Percentiles rank a stretch among this genome's conserved stretches.
phyloP scores from a whole-genome alignment of 1,284 basidiomycete species.

The Tylopilus sp. region DNA sequence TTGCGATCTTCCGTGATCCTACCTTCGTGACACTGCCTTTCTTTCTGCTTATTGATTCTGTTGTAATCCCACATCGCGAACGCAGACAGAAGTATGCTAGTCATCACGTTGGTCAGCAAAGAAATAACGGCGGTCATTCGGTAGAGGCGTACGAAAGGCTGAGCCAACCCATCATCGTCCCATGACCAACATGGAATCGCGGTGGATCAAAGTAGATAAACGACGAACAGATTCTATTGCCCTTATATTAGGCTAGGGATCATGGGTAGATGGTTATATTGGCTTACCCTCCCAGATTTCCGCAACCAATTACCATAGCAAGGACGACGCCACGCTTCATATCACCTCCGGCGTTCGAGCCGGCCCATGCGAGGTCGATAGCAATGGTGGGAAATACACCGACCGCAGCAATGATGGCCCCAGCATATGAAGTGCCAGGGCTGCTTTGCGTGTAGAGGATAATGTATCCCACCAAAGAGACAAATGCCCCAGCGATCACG shows the following conservation, averaged over 20 bases:
- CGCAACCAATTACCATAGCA: slow-evolving; percentile 53
- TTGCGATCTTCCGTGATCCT: slow-evolving; percentile 37
- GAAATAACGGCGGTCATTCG: neutral
- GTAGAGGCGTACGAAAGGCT: slow-evolving; percentile 33
- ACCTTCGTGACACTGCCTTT: slow-evolving; percentile 36
- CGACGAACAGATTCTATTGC: slow-evolving; percentile 38
- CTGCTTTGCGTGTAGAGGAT: slow-evolving; percentile 42
- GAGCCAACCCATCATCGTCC: slow-evolving; percentile 47
- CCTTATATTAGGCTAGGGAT: slow-evolving; percentile 7
- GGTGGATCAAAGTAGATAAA: slow-evolving; percentile 45
- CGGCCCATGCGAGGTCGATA: slow-evolving; percentile 52
- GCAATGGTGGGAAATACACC: slow-evolving; percentile 54
- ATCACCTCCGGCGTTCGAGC: slow-evolving; percentile 54
- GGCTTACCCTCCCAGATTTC: slow-evolving; percentile 53
- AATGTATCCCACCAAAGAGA: slow-evolving; percentile 43
- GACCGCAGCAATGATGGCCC: slow-evolving; percentile 46
- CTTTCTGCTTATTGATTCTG: slow-evolving; percentile 41
- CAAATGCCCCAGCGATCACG: slow-evolving; percentile 34
- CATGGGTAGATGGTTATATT: neutral
- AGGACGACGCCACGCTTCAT: slow-evolving; percentile 48
- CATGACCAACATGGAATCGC: slow-evolving; percentile 48
- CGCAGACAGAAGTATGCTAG: slow-evolving; percentile 26
- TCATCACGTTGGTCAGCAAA: slow-evolving; percentile 2
- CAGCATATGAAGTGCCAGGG: no score
- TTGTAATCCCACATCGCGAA: slow-evolving; percentile 42